Percentiles rank a stretch among this genome's conserved stretches.
phyloP scores from a whole-genome alignment of 2,329 filamentous ascomycete genomes.

The Lasiodiplodia sp. region DNA sequence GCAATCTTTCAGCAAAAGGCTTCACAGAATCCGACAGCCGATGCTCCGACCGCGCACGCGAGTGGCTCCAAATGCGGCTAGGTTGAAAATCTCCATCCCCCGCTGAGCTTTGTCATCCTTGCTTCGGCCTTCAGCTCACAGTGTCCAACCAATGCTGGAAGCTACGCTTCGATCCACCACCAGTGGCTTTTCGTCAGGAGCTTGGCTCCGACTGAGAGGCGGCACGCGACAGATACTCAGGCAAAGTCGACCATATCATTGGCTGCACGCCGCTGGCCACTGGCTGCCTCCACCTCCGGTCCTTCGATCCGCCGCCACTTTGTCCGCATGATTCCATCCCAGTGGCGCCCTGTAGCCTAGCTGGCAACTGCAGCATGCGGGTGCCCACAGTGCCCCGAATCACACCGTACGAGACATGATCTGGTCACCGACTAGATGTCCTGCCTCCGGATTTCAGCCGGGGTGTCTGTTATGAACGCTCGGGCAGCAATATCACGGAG shows the following conservation, averaged over 20 bases:
- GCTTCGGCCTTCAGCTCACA: not conserved
- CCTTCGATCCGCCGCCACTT: not conserved
- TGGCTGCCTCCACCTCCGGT: not conserved
- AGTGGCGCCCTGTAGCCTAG: not conserved
- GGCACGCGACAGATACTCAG: not conserved
- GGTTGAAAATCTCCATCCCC: not conserved
- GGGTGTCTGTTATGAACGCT: not conserved
- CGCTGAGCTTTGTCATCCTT: not conserved
- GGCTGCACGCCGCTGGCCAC: not conserved
- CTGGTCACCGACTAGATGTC: not conserved
- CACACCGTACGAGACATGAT: no score
- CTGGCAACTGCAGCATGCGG: not conserved
- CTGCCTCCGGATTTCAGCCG: not conserved
- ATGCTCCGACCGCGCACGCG: conserved; percentile 1
- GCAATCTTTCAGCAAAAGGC: not conserved
- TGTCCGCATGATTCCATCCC: not conserved
- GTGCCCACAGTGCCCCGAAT: not conserved
- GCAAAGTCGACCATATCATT: not conserved
- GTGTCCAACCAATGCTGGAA: not conserved
- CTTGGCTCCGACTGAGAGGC: not conserved
- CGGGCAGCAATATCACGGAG: not conserved
- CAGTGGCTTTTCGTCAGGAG: not conserved
- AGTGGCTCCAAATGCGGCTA: not conserved
- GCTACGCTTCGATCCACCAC: not conserved
- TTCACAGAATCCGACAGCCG: not conserved